These are phyloP conservation scores for Cryptosporidium muris DNA, from an alignment of 169 alveolate species.

Conservation along the genomic window DNA sequence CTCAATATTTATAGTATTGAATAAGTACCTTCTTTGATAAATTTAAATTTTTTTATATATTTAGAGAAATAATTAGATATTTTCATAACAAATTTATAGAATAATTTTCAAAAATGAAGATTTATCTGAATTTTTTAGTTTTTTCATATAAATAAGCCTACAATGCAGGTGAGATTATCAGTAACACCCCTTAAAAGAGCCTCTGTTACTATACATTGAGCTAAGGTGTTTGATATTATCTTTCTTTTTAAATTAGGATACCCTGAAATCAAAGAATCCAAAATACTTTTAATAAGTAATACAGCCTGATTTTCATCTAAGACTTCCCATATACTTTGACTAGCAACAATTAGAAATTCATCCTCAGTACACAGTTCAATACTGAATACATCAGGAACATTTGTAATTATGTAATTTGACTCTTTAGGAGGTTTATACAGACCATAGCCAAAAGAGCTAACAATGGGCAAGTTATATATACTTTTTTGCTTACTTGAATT, in stretches of 20 bases:
- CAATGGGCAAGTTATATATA: not conserved
- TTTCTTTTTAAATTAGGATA: conserved; percentile 29
- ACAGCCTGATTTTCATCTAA: conserved; percentile 32
- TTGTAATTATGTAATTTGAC: conserved; percentile 12
- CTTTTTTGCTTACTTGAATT: not conserved
- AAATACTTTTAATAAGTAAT: conserved; percentile 11
- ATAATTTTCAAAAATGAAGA: not conserved
- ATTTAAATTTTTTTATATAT: not conserved
- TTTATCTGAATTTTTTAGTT: not conserved
- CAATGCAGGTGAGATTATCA: conserved; percentile 37
- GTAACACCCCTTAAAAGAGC: conserved; percentile 62
- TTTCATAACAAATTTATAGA: too few species aligned
- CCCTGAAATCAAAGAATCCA: conserved; percentile 1
- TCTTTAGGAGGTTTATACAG: conserved; percentile 48
- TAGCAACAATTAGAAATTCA: conserved; percentile 29
- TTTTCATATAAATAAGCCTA: conserved; percentile 9
- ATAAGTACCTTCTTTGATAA: too few species aligned
- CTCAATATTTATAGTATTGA: too few species aligned
- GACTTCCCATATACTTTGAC: conserved; percentile 61
- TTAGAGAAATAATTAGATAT: not conserved
- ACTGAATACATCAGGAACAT: conserved; percentile 60
- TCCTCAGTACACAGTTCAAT: conserved; percentile 24
- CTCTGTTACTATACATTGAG: conserved; percentile 56
- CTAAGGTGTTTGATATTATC: conserved; percentile 29
- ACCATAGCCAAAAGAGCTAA: conserved; percentile 46